These are phyloP conservation scores for Venustampulla echinocandica DNA, from an alignment of 495 filamentous ascomycete species.

Conservation along the genomic window DNA sequence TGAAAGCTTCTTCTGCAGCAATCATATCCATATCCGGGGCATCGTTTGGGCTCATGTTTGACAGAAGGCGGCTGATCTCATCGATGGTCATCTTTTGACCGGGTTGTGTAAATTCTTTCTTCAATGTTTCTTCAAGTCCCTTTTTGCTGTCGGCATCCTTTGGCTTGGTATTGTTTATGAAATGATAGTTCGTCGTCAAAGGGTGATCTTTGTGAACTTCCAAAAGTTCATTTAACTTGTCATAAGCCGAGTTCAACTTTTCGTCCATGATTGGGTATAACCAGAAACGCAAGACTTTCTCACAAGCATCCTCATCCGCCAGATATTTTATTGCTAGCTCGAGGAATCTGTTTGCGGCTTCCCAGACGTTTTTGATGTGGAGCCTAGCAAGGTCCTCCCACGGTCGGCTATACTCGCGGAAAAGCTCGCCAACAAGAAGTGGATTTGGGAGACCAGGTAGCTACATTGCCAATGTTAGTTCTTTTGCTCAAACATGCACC, in stretches of 20 bases:
- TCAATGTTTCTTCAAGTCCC: background rate
- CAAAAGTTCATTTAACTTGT: conserved; percentile 33
- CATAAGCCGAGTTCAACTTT: conserved; percentile 21
- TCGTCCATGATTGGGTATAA: conserved; percentile 32
- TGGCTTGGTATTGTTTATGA: conserved; percentile 12
- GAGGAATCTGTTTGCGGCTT: conserved; percentile 22
- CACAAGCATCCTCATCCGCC: conserved; percentile 21
- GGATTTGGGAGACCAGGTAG: conserved; percentile 29
- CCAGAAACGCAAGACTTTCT: conserved; percentile 23
- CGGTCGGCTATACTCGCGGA: conserved; percentile 26
- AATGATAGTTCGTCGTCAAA: conserved; percentile 24
- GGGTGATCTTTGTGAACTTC: conserved; percentile 27
- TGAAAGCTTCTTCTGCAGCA: conserved; percentile 23
- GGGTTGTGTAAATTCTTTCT: conserved; percentile 3
- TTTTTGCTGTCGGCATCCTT: background rate
- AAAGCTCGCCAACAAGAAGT: conserved; percentile 27
- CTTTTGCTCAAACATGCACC: background rate
- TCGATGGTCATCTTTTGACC: conserved; percentile 13
- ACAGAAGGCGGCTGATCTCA: conserved; percentile 7
- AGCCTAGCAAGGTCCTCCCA: conserved; percentile 26
- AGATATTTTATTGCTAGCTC: conserved; percentile 26
- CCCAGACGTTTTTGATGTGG: conserved; percentile 23
- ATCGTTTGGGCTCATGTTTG: background rate
- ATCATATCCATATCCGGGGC: conserved; percentile 18
- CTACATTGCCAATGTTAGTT: conserved; percentile 2